phyloP scores from a whole-genome alignment of 2,329 filamentous ascomycete genomes.

The Zymoseptoria tritici region DNA sequence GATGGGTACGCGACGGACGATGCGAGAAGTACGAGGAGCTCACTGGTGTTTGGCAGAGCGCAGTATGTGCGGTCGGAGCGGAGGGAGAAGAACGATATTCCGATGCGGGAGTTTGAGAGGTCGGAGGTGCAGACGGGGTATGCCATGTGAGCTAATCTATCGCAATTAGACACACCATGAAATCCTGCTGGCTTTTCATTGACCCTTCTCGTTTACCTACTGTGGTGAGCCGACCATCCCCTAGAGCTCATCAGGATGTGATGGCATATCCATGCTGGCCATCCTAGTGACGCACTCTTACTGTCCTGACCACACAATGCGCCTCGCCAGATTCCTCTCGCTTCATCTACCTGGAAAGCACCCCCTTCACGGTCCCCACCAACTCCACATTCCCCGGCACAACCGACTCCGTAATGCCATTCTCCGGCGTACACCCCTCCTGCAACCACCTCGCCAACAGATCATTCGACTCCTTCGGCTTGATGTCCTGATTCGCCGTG shows the following conservation, averaged over 20 bases:
- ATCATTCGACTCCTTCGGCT: constrained; percentile 91
- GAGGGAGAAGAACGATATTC: background rate
- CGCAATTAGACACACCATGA: no score
- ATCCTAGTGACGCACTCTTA: no score
- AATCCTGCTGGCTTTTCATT: no score
- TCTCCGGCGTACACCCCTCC: constrained; percentile 44
- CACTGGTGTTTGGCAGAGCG: background rate
- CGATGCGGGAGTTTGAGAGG: background rate
- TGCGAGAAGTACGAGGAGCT: background rate
- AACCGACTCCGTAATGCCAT: constrained; percentile 48
- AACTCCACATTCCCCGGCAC: constrained; percentile 50
- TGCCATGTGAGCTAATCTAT: background rate
- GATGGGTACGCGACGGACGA: background rate
- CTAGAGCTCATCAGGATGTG: no score
- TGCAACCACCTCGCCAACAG: constrained; percentile 69
- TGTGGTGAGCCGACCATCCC: no score
- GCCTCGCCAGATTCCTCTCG: no score
- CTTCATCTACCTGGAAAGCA: constrained; percentile 30
- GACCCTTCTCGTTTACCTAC: no score
- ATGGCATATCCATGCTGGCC: no score
- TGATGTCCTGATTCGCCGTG: constrained; percentile 65
- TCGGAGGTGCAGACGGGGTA: background rate
- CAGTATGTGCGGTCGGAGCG: background rate
- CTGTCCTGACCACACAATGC: no score
- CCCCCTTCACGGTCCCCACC: constrained; percentile 47